A percentile compares a stretch with the other conserved stretches of the same genome.
Evolutionary conservation across 2,329 filamentous ascomycete genomes (phyloP).

Genomic region (Decorospora gaudefroyi): DNA sequence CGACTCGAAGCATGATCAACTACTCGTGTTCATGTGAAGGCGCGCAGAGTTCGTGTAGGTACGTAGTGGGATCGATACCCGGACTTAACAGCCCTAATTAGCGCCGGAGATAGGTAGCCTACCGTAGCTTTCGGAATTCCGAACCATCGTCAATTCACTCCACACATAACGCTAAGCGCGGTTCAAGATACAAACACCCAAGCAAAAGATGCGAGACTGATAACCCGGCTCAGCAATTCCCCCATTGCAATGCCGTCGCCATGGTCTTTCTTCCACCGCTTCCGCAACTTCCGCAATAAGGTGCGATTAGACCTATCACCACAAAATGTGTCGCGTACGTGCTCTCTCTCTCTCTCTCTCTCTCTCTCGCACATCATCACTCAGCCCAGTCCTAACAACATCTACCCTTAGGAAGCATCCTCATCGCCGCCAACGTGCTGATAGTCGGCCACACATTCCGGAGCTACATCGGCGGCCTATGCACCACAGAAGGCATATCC

Average conservation of each 20-base stretch:
- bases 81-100: conserved; percentile 32
- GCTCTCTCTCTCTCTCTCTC: not conserved
- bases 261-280: conserved; percentile 22
- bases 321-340: conserved; percentile 9
- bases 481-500: conserved; percentile 70
- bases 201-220: conserved; percentile 19
- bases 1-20: conserved; percentile 16
- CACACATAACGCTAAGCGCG: not conserved
- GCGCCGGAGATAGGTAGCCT: conserved; percentile 25
- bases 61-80: conserved; percentile 4
- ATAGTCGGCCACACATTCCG: conserved; percentile 44
- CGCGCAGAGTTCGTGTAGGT: conserved; percentile 13
- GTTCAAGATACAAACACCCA: not conserved
- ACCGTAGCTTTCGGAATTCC: no score
- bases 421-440: conserved; percentile 20
- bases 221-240: conserved; percentile 15
- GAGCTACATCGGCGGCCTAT: conserved; percentile 64
- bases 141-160: not conserved
- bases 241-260: conserved; percentile 26
- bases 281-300: conserved; percentile 9
- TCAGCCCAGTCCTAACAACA: conserved; percentile 8
- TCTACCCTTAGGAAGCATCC: conserved; percentile 11
- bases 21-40: not conserved
- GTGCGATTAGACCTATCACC: no score
- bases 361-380: not conserved